Evolutionary conservation across 345 rosid genomes (phyloP).

Genomic region (Gossypium herbaceum): DNA sequence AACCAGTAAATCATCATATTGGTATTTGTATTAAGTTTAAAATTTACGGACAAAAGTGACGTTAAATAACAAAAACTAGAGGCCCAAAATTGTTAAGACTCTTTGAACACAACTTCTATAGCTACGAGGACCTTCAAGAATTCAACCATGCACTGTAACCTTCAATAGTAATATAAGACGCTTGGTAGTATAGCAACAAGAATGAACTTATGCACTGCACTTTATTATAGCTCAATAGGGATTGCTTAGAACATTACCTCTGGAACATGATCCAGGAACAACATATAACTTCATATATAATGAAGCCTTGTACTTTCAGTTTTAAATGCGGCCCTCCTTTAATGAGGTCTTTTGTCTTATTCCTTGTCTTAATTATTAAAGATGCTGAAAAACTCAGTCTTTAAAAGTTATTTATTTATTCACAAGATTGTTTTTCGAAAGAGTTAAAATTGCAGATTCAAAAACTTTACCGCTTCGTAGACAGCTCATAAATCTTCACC

Average conservation of each 20-base stretch:
- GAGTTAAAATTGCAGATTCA: neutral
- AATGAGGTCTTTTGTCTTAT: neutral
- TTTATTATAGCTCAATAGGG: neutral
- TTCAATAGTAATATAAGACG: neutral
- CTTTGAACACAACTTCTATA: neutral
- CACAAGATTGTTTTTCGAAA: neutral
- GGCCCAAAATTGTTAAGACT: neutral
- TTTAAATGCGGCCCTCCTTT: neutral
- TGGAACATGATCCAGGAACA: neutral
- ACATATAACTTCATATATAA: slow-evolving; percentile 4
- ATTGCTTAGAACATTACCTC: neutral
- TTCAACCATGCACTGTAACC: neutral
- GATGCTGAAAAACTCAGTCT: slow-evolving; percentile 2
- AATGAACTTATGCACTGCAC: neutral
- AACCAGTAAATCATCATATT: neutral
- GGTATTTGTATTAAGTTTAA: neutral
- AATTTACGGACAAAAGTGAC: neutral
- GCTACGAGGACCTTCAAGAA: slow-evolving; percentile 5
- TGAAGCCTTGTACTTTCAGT: neutral
- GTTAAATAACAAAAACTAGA: neutral
- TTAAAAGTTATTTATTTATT: neutral
- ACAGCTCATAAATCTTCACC: neutral
- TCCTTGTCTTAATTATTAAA: slow-evolving; percentile 1
- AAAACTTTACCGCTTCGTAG: neutral
- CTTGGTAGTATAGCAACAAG: neutral